Evolutionary conservation across 441 rosid species (phyloP).

Genomic region (Erodium chrysanthum): DNA sequence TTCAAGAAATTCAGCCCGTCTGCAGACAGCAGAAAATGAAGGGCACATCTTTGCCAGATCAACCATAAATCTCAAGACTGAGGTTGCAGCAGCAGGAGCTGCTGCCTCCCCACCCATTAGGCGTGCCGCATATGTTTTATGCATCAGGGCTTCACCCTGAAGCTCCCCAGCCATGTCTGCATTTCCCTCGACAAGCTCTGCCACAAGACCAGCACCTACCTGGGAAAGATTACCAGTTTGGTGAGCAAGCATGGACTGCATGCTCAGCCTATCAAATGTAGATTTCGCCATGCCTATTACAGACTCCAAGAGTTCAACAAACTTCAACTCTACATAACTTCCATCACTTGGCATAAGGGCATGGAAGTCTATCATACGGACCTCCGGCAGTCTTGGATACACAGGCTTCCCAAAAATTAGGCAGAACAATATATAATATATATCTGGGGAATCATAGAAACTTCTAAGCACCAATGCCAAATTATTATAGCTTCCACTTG

Average conservation of each 20-base stretch:
- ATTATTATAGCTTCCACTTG: slow-evolving; percentile 95
- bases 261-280: slow-evolving; percentile 83
- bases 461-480: slow-evolving; percentile 84
- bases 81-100: slow-evolving; percentile 99
- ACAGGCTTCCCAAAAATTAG: slow-evolving; percentile 94
- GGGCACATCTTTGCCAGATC: slow-evolving; percentile 99
- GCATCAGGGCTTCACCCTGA: slow-evolving; percentile 99
- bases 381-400: slow-evolving; percentile 97
- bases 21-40: slow-evolving; percentile 87
- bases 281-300: slow-evolving; percentile 90
- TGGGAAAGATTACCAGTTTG: slow-evolving; percentile 91
- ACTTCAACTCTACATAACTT: slow-evolving; percentile 68
- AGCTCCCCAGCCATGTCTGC: slow-evolving; percentile 93
- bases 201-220: slow-evolving; percentile 76
- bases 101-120: slow-evolving; percentile 99
- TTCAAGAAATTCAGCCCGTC: slow-evolving; percentile 85
- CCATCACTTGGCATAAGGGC: slow-evolving; percentile 94
- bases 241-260: slow-evolving; percentile 83
- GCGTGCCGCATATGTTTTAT: slow-evolving; percentile 99
- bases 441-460: slow-evolving; percentile 98
- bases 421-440: slow-evolving; percentile 93
- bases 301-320: slow-evolving; percentile 87
- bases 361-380: slow-evolving; percentile 99
- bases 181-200: slow-evolving; percentile 90
- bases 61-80: slow-evolving; percentile 98